Evolutionary conservation across 768 basidiomycete species (phyloP).

Genomic region (Suillus discolor): DNA sequence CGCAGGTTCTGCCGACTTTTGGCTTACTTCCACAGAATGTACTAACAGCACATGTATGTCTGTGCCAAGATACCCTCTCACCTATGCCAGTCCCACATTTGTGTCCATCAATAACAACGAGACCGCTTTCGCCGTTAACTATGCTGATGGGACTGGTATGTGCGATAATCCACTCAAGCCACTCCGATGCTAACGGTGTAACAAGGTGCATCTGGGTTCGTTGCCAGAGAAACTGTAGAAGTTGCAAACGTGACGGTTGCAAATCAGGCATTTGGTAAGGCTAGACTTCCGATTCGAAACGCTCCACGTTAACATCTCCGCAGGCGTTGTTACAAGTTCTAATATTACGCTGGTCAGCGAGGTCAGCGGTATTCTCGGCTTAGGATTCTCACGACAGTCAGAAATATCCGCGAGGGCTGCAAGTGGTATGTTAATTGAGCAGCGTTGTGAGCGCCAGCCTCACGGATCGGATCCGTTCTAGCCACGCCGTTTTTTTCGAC

Average conservation of each 20-base stretch:
- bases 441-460: not conserved
- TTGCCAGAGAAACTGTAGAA: conserved; percentile 64
- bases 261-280: conserved; percentile 69
- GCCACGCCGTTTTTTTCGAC: conserved; percentile 70
- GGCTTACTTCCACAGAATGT: conserved; percentile 71
- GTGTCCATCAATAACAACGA: conserved; percentile 58
- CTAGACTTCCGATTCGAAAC: not conserved
- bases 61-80: conserved; percentile 72
- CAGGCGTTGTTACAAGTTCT: conserved; percentile 62
- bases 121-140: conserved; percentile 60
- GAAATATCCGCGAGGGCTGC: conserved; percentile 47
- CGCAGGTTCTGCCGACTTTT: conserved; percentile 50
- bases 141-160: conserved; percentile 69
- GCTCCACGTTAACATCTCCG: not conserved
- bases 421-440: conserved; percentile 46
- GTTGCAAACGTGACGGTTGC: conserved; percentile 61
- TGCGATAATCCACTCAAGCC: conserved; percentile 25
- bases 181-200: conserved; percentile 6
- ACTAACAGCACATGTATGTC: conserved; percentile 51
- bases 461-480: conserved; percentile 26
- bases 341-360: conserved; percentile 65
- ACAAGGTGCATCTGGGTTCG: conserved; percentile 67
- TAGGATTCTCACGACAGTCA: conserved; percentile 78
- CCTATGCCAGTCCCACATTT: conserved; percentile 68
- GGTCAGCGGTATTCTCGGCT: conserved; percentile 71